Evolutionary conservation across 768 basidiomycete species (phyloP), one percentile per base, ranked within the genome.

Genomic region (Coprinellus aureogranulatus): DNA sequence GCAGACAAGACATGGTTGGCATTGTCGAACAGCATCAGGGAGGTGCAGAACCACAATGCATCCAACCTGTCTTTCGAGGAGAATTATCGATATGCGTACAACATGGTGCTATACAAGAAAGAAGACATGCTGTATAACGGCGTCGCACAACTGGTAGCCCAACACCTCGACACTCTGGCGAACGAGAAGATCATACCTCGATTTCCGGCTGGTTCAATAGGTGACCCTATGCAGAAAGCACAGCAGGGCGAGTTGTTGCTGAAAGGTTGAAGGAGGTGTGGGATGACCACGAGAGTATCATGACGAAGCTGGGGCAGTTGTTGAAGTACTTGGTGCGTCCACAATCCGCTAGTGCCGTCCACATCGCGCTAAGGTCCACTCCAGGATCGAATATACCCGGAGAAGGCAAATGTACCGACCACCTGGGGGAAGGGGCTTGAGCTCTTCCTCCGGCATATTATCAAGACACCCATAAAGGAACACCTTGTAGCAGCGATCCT

Each of bases 31-130:
- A 97, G 98, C 61, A 95, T 99, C 63, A 81, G 85, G 57, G 93
- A 96, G 78, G 98, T 99, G 52, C 93, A 96, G 70, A 89, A 92
- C 64, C 92, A 96, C 72, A 93, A 96, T 70, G 92, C 94, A 3
- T 84, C 86, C 49, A 88, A 86, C 65, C 83, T 99, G 25, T 77
- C 75, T 3, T 77, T 75, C 54, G 75, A 98, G 70, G 94, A 95
- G 74, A 92, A 93, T 62, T 93, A 97, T 70, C 83, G 96, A 42
- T 94, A 90, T 69, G 93, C 89, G 20, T 97, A 97, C 74, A 94
- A 94, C 68, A 86, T 98, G 83, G 94, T 97, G 4, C 81, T 97
- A 3, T 82, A 88, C 66, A 92, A 90, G 69, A 82, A 88, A 53
- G 94, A 93, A 2, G 87, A 88, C 57, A 84, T 81, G 73, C 78